phyloP scores from a whole-genome alignment of 257 asterid species.

The Nicotiana attenuata region DNA sequence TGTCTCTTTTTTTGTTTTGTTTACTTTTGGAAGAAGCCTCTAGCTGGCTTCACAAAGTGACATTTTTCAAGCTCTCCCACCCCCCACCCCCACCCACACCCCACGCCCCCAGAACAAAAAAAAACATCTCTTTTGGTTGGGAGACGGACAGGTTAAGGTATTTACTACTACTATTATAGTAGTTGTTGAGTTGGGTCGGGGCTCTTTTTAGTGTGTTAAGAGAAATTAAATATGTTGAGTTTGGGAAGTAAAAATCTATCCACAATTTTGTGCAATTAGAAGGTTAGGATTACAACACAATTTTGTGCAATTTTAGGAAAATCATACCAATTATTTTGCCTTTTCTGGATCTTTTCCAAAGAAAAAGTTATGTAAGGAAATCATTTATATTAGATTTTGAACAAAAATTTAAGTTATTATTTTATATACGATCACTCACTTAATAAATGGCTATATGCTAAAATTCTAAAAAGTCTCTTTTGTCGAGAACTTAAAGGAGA shows the following conservation, averaged over 20 bases:
- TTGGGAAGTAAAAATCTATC: not conserved
- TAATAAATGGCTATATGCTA: not conserved
- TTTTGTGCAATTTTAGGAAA: not conserved
- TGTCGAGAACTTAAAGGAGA: not conserved
- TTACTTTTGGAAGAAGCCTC: constrained; percentile 41
- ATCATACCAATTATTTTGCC: not conserved
- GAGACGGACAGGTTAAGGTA: not conserved
- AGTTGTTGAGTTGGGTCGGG: not conserved
- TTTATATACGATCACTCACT: not conserved
- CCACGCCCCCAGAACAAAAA: not conserved
- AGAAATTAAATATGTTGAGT: not conserved
- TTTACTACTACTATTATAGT: not conserved
- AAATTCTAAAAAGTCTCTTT: not conserved
- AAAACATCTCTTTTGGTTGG: not conserved
- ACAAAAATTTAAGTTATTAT: not conserved
- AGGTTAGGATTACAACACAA: not conserved
- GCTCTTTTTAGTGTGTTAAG: not conserved
- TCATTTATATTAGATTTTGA: not conserved
- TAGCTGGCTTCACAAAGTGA: constrained; percentile 3
- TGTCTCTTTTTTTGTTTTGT: constrained; percentile 13
- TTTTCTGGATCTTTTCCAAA: not conserved
- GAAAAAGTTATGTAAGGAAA: not conserved
- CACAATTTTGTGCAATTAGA: not conserved
- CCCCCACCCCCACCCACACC: not conserved
- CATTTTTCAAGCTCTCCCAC: not conserved